Percentiles rank a stretch among this genome's conserved stretches.
phyloP scores from a whole-genome alignment of 768 basidiomycete species.

The Termitomyces sp. region DNA sequence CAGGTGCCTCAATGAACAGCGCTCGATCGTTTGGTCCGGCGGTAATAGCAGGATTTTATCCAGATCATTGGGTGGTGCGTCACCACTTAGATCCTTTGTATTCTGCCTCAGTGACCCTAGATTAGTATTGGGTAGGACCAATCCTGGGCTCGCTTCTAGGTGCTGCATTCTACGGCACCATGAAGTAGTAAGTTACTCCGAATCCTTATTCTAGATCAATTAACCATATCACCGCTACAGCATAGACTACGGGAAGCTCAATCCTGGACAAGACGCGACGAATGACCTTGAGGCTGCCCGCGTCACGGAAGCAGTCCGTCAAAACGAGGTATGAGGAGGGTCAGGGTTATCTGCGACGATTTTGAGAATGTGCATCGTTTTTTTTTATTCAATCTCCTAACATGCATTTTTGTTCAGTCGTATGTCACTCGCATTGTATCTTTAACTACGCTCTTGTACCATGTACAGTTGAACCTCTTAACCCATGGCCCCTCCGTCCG shows the following conservation, averaged over 20 bases:
- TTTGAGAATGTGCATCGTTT: not conserved
- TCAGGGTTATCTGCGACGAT: not conserved
- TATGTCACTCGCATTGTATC: not conserved
- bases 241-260: constrained; percentile 49
- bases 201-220: not conserved
- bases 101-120: constrained; percentile 2
- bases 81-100: not conserved
- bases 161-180: constrained; percentile 47
- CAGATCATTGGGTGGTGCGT: constrained; percentile 59
- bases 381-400: not conserved
- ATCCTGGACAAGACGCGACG: constrained; percentile 34
- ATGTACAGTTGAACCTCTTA: too few species aligned
- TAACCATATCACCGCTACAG: constrained; percentile 20
- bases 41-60: constrained; percentile 54
- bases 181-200: constrained; percentile 38
- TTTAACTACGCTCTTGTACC: not conserved
- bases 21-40: constrained; percentile 70
- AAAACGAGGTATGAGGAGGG: not conserved
- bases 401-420: constrained; percentile 3
- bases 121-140: constrained; percentile 68
- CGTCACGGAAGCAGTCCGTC: constrained; percentile 10
- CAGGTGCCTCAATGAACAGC: constrained; percentile 64
- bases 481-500: too few species aligned
- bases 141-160: constrained; percentile 60
- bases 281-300: constrained; percentile 38